Base-by-base conservation (phyloP, 306 rosid genomes). In the Malus fusca region DNA sequence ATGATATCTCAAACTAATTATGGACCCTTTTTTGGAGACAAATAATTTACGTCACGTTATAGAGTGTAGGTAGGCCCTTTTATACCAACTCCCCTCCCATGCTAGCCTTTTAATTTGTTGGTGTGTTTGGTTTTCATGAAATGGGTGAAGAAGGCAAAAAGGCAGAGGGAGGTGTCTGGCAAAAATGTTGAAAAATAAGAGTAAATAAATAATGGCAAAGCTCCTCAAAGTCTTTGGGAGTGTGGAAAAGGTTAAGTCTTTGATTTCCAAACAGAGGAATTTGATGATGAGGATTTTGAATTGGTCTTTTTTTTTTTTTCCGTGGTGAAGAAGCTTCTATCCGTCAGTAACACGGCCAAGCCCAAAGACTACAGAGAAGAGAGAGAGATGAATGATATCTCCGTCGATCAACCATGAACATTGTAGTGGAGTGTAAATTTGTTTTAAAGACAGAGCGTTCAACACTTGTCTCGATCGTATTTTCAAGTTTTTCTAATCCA, bases 301-400 rank as follows among this genome's bases (percentile, higher is more conserved):
- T 19, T 62, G 61, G 77, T 5, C 77, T n/a, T n/a, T n/a, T n/a
- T n/a, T 25, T 61, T 1, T 35, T 72, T 1, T 42, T 77, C 64
- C 78, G 55, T 58, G 65, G 23, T 66, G 22, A 31, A 17, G 75
- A 68, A 68, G 75, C 69, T 56, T 67, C 75, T 66, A 33, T 33
- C 35, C 77, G 77, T 60, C 56, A 26, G 69, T 6, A 61, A 43
- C 77, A 62, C 69, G 77, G 60, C 60, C 63, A 58, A 13, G 19
- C 31, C 4, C 53, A 58, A 80, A 25, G 19, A 43, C 48, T n/a
- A 44, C 11, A 35, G 62, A 78, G 69, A 80, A 4, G 46, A 12
- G 37, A 75, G 35, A 31, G 83, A 80, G 71, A n/a, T 3, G 18
- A 8, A 25, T 1, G 26, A 25, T 25, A 25, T 25, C 26, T 25